phyloP scores from a whole-genome alignment of 2,329 filamentous ascomycete genomes.

The Periconia sp. region DNA sequence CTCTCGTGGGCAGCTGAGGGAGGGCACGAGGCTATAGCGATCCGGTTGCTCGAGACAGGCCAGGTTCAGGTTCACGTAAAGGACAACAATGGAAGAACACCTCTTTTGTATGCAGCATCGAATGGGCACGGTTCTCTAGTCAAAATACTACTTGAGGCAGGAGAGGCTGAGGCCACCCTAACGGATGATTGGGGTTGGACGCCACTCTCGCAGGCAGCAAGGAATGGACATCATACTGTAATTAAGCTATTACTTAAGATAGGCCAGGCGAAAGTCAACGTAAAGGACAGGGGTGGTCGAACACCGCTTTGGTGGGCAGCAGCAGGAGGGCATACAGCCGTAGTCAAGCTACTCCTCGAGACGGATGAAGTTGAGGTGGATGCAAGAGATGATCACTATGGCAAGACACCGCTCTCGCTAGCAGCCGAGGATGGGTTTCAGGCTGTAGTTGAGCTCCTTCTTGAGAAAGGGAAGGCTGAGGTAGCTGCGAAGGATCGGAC shows the following conservation, averaged over 20 bases:
- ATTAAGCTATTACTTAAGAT: neutral
- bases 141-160: neutral
- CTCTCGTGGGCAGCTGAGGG: too few species aligned
- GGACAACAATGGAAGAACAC: neutral
- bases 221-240: neutral
- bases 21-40: too few species aligned
- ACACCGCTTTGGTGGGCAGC: conserved; percentile 3
- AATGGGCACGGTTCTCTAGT: neutral
- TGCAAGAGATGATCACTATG: neutral
- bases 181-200: neutral
- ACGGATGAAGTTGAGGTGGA: neutral
- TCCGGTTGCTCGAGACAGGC: too few species aligned
- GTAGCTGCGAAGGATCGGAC: too few species aligned
- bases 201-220: neutral
- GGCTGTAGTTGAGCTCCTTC: neutral
- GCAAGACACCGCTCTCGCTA: neutral
- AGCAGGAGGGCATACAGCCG: conserved; percentile 1
- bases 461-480: too few species aligned
- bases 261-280: neutral
- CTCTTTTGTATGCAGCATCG: neutral
- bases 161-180: neutral
- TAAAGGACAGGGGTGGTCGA: neutral
- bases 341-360: neutral
- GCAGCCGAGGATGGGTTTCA: neutral
- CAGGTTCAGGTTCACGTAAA: neutral